These are phyloP conservation scores for Gracilaria domingensis DNA, from an alignment of 23 red algal genomes.

Conservation along the genomic window DNA sequence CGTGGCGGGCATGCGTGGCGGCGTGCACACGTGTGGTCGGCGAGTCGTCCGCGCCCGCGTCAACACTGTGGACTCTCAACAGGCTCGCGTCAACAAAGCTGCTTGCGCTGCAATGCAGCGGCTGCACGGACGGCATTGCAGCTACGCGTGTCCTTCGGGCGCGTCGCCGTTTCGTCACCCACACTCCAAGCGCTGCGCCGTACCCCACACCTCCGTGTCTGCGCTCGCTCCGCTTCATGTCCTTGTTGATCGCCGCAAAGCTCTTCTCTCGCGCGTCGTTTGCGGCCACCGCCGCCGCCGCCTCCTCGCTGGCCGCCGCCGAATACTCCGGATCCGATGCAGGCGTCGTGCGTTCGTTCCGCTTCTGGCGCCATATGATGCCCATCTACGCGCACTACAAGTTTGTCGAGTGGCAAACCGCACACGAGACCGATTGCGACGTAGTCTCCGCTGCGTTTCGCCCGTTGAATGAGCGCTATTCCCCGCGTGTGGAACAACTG, in stretches of 20 bases:
- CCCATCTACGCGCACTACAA: constrained; percentile 82
- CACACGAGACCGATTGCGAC: constrained; percentile 9
- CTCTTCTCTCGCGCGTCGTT: constrained; percentile 48
- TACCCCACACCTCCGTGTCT: too few species aligned
- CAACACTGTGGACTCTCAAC: too few species aligned
- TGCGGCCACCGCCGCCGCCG: neutral
- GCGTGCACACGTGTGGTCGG: neutral
- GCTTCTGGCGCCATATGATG: constrained; percentile 69
- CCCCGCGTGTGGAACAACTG: constrained; percentile 55
- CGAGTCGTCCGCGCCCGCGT: too few species aligned
- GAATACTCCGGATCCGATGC: constrained; percentile 63
- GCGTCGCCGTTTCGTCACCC: too few species aligned
- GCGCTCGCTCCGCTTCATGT: neutral
- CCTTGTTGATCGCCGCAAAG: neutral
- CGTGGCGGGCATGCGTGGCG: neutral
- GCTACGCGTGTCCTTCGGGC: too few species aligned
- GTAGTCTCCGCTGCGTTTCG: constrained; percentile 43
- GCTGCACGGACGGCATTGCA: too few species aligned
- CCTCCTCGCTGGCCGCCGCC: constrained; percentile 49
- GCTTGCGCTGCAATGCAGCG: too few species aligned
- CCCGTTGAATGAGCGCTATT: constrained; percentile 69
- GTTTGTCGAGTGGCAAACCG: constrained; percentile 53
- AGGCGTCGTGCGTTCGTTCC: constrained; percentile 63
- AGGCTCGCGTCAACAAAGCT: too few species aligned
- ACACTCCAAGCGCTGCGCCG: too few species aligned